Base-by-base conservation (phyloP, 139 green algal species). In the Coelastrella sp. region DNA sequence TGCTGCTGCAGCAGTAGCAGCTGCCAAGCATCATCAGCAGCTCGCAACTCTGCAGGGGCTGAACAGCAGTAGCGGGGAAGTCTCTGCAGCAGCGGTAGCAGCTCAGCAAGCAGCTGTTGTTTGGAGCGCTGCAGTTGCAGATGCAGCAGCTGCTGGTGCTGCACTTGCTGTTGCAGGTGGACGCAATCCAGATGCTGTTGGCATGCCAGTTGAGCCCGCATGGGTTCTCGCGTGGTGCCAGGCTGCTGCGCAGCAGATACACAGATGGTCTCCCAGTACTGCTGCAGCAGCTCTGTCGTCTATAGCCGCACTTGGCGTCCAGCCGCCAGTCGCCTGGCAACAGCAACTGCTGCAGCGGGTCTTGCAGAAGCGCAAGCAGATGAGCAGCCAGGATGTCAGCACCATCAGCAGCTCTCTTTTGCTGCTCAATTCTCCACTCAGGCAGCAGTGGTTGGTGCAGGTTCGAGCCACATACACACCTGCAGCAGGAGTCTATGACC, bases 141-240 rank as follows among this genome's bases (percentile, higher is more conserved):
- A 8, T 83, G 77, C 77, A 7, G 77, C 77, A 23, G 10, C 8
- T 65, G 77, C 77, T 65, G 54, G 8, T 64, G 77, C 77, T 47
- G 77, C 77, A 13, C 13, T 64, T 64, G 54, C 54, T 65, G 77
- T 54, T 19, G 10, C 85, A 11, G 59, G 56, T 20, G 57, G 57
- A 23, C 22, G 57, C 16, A 71, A 19, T 56, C 56, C 85, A 7
- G 73, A 80, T 13, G 85, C 85, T 4, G 71, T 71, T 8, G 68
- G 84, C 3, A 19, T 60, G 16, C 58, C 71, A 19, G 73, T 89
- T 8, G 85, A 83, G 22, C 57, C 68, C 7, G 19, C n/a, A 6
- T 89, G 85, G 85, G 54, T 89, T 58, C 19, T 81, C 56, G 8
- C 57, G 56, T 89, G 85, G 85, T 75, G 73, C 56, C 23, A 56